Evolutionary conservation across 2,329 filamentous ascomycete species (phyloP), one percentile per base, ranked within the genome.

Genomic region (Zymoseptoria ardabiliae): DNA sequence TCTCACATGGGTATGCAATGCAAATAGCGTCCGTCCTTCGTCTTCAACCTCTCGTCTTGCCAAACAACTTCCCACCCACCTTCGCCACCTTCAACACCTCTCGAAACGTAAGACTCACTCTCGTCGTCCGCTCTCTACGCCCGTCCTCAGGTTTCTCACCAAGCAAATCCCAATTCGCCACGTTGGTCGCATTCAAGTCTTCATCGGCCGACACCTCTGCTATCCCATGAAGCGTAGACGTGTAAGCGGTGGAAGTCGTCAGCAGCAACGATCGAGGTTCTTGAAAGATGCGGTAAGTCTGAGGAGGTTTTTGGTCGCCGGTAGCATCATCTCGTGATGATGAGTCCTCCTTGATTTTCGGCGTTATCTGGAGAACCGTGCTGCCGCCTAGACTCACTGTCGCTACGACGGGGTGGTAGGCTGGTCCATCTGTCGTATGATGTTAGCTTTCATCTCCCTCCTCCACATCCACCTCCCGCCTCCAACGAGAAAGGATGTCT

Each of bases 361-460:
- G 62, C 4, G 89, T 85, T 13, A 97, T 78, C 66, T 96, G 87
- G 55, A 97, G 79, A 59, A 93, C 90, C 8, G 96, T 78, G 53
- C 84, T 84, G 9, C 85, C 84, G 0, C 90, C 90, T 7, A 99
- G 77, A 75, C 90, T 96, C 63, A 97, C 87, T 1, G 94, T 97
- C 64, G 91, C 94, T 11, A 97, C 93, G 13, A 95, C 85, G 1
- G 89, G 89, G 70, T 89, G 83, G 72, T 99, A 99, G 9, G 93
- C 90, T 8, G 83, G 77, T 1, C 93, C 94, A 73, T 99, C 93
- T 53, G 50, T 6, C 3, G 10, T 22, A 4, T 9, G 25, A n/a
- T n/a, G 22, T 53, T 28, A 53, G 21, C 19, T 11, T 20, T 6
- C 11, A 23, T 5, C 22, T 5, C 2, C 22, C 22, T 23, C 22